Percentiles rank a stretch among this genome's conserved stretches.
phyloP scores from a whole-genome alignment of 371 early-diverging fungal species.

The Apophysomyces elegans region DNA sequence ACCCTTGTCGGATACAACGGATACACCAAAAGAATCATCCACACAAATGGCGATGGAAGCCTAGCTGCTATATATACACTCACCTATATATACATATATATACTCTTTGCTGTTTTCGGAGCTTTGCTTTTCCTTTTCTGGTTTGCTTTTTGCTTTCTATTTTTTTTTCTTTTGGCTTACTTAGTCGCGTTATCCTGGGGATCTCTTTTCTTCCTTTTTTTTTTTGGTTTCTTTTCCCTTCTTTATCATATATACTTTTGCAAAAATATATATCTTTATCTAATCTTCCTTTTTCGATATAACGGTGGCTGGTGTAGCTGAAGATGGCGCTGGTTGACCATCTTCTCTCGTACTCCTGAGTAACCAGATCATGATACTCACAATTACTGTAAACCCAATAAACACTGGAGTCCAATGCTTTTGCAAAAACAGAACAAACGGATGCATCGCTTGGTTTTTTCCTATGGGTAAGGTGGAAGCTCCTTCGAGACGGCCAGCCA shows the following conservation, averaged over 20 bases:
- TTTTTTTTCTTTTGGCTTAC: neutral
- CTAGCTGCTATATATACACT: neutral
- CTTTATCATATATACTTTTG: neutral
- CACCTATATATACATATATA: neutral
- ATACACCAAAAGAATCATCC: neutral
- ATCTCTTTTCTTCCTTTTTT: neutral
- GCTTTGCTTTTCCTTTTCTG: neutral
- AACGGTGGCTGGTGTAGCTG: no score
- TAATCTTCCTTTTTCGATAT: neutral
- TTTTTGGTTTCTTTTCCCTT: neutral
- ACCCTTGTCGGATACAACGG: neutral
- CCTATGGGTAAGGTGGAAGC: neutral
- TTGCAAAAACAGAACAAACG: neutral
- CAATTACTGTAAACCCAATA: neutral
- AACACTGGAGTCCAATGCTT: neutral
- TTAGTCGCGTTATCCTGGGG: no score
- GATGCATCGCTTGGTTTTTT: neutral
- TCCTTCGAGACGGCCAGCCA: neutral
- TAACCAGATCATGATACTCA: neutral
- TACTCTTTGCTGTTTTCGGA: neutral
- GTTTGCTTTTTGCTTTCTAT: neutral
- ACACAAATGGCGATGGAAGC: slow-evolving; percentile 7
- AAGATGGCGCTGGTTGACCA: neutral
- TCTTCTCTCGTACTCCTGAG: slow-evolving; percentile 2
- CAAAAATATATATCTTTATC: neutral